phyloP scores from a whole-genome alignment of 805 yeast genomes.

The Candida methanosorbosa region DNA sequence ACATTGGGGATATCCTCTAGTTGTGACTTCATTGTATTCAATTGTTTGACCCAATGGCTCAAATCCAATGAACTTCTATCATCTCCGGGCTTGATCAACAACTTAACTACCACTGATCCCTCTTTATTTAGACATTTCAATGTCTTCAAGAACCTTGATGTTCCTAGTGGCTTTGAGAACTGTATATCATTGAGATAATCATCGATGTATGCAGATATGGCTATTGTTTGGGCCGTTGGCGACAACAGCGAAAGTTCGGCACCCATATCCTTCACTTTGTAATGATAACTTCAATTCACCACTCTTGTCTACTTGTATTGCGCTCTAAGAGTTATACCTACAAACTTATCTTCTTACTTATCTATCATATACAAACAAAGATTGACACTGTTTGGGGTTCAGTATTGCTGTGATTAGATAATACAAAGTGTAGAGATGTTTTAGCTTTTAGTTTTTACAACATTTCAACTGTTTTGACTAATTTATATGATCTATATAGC shows the following conservation, averaged over 20 bases:
- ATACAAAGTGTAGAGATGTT: too few relatives aligned
- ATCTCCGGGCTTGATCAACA: slow-evolving; percentile 64
- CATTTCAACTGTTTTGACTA: too few relatives aligned
- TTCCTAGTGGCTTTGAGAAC: slow-evolving; percentile 66
- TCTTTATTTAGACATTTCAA: slow-evolving; percentile 68
- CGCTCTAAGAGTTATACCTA: too few relatives aligned
- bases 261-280: too few relatives aligned
- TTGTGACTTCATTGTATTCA: slow-evolving; percentile 26
- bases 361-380: too few relatives aligned
- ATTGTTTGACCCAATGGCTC: slow-evolving; percentile 18
- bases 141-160: slow-evolving; percentile 80
- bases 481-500: too few relatives aligned
- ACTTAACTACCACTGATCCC: slow-evolving; percentile 70
- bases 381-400: too few relatives aligned
- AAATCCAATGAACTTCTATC: slow-evolving; percentile 24
- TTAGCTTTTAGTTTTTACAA: too few relatives aligned
- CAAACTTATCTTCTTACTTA: too few relatives aligned
- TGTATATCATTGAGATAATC: slow-evolving; percentile 70
- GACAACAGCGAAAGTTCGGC: slow-evolving; percentile 78
- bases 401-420: too few relatives aligned
- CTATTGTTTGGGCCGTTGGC: slow-evolving; percentile 88
- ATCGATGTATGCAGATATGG: slow-evolving; percentile 81
- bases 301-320: too few relatives aligned
- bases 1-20: slow-evolving; percentile 51
- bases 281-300: too few relatives aligned